Conservation (phyloP, 192 early-diverging fungal species). For the Backusella westeae region DNA sequence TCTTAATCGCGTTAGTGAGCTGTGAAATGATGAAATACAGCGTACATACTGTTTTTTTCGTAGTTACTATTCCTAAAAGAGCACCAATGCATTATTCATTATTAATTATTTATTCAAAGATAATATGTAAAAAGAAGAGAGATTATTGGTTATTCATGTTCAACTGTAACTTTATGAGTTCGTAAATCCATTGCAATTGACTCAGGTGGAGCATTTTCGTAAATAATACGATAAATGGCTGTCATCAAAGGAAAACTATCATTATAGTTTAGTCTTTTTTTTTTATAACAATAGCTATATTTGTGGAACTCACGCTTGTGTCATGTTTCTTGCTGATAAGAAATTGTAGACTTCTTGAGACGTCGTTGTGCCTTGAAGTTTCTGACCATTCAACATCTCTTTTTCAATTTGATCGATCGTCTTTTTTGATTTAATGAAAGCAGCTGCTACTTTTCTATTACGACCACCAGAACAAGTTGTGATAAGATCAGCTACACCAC, state of each 20-base stretch:
- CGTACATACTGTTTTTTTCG: too few relatives aligned
- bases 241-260: constrained; percentile 79
- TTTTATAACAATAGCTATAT: background rate
- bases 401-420: constrained; percentile 85
- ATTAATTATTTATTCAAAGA: too few relatives aligned
- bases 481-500: constrained; percentile 94
- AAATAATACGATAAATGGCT: constrained; percentile 85
- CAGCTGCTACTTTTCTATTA: constrained; percentile 89
- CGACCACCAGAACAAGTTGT: constrained; percentile 93
- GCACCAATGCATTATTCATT: too few relatives aligned
- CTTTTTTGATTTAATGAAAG: constrained; percentile 50
- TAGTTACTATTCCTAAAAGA: too few relatives aligned
- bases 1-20: too few relatives aligned
- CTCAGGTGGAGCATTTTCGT: constrained; percentile 64
- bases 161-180: background rate
- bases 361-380: constrained; percentile 93
- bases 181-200: constrained; percentile 59
- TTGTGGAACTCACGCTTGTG: background rate
- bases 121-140: too few relatives aligned
- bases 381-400: constrained; percentile 95
- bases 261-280: background rate
- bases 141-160: background rate
- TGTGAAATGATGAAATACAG: too few relatives aligned
- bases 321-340: constrained; percentile 42
- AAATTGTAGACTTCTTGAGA: constrained; percentile 84